Conservation (phyloP, 805 yeast species). For the Hanseniaspora hatyaiensis region DNA sequence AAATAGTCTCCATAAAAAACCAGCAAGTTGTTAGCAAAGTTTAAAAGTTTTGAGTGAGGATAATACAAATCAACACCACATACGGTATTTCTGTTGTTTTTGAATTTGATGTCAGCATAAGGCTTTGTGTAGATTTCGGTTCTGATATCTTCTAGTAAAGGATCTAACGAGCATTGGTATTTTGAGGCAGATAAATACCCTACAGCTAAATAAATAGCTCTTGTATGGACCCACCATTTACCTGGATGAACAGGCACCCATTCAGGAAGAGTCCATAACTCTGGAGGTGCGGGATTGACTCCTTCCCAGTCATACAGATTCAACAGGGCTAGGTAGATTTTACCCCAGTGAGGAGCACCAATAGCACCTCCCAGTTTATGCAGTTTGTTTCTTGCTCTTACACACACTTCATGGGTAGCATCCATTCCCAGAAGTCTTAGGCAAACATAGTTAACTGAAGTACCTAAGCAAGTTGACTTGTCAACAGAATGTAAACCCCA, state of each 20-base stretch:
- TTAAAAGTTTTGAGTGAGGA: constrained; percentile 67
- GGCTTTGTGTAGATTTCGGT: constrained; percentile 62
- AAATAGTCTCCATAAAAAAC: constrained; percentile 56
- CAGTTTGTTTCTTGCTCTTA: constrained; percentile 61
- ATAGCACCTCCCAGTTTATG: constrained; percentile 76
- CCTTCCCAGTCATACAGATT: constrained; percentile 90
- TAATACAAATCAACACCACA: constrained; percentile 88
- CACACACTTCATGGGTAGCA: constrained; percentile 63
- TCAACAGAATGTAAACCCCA: constrained; percentile 95
- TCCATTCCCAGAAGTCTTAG: constrained; percentile 69
- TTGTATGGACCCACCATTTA: constrained; percentile 97
- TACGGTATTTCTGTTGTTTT: constrained; percentile 63
- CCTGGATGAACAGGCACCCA: constrained; percentile 79
- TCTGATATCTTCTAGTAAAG: constrained; percentile 55
- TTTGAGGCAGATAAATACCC: constrained; percentile 61
- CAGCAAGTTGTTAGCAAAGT: constrained; percentile 49
- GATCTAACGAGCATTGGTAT: constrained; percentile 47
- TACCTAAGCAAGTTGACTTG: constrained; percentile 91
- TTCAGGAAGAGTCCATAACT: constrained; percentile 80
- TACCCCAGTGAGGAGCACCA: constrained; percentile 95
- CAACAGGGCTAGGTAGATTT: constrained; percentile 72
- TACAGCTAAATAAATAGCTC: constrained; percentile 79
- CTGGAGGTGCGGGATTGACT: constrained; percentile 97
- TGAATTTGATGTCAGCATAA: constrained; percentile 56
- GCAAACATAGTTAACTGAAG: constrained; percentile 73